These are phyloP conservation scores for Lactarius quietus DNA, from an alignment of 768 basidiomycete genomes.

Conservation along the genomic window DNA sequence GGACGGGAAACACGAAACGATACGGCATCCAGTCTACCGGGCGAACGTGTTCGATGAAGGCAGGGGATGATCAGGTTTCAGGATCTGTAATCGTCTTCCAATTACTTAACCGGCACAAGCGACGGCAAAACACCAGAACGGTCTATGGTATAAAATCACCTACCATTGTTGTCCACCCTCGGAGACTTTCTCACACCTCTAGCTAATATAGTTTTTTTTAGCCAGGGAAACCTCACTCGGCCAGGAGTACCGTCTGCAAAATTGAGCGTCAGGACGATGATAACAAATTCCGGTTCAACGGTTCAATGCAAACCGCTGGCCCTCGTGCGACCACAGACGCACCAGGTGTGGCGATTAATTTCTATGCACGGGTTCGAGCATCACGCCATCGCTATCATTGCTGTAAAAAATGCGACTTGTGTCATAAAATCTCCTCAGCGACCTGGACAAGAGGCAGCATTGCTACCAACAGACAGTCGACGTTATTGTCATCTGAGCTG, in stretches of 20 bases:
- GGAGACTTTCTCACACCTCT: too few species aligned
- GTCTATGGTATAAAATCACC: too few species aligned
- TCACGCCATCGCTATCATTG: not conserved
- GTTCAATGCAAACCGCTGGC: not conserved
- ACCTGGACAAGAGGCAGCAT: not conserved
- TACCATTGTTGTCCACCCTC: too few species aligned
- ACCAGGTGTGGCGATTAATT: not conserved
- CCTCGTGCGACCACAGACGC: not conserved
- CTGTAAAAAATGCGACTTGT: not conserved
- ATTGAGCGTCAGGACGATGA: not conserved
- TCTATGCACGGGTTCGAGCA: not conserved
- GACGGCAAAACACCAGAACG: not conserved
- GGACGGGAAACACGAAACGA: not conserved
- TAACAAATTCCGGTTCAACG: too few species aligned
- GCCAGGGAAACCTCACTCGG: not conserved
- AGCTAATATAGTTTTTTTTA: too few species aligned
- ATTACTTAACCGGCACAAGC: not conserved
- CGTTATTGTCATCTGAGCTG: not conserved
- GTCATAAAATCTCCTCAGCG: not conserved
- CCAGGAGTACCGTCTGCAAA: not conserved
- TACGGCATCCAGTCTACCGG: not conserved
- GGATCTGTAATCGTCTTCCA: not conserved
- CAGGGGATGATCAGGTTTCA: not conserved
- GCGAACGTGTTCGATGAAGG: not conserved
- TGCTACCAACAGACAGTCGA: not conserved